Percentiles rank a stretch among this genome's conserved stretches.
phyloP scores from a whole-genome alignment of 768 basidiomycete species.

The Stropharia rugosoannulata region DNA sequence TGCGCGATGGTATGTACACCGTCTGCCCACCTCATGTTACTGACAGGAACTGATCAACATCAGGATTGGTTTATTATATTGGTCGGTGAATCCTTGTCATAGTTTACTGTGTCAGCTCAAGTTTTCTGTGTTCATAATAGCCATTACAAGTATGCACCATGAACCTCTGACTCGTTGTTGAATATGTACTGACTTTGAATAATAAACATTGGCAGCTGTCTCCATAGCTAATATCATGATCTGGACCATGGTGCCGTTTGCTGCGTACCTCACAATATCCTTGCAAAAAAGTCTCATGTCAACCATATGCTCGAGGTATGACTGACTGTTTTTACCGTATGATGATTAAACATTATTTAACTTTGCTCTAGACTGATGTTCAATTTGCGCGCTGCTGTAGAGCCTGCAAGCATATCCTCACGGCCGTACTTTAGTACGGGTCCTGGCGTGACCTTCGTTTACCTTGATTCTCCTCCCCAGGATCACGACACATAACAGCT shows the following conservation, averaged over 20 bases:
- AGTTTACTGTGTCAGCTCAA: neutral
- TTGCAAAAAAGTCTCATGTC: conserved; percentile 10
- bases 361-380: conserved; percentile 9
- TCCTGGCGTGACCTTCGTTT: neutral
- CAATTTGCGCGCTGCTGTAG: conserved; percentile 12
- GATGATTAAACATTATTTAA: neutral
- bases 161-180: neutral
- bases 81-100: conserved; percentile 2
- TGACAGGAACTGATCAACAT: too few relatives aligned
- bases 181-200: neutral
- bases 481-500: neutral
- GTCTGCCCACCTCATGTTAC: too few relatives aligned
- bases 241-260: conserved; percentile 3
- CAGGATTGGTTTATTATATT: conserved; percentile 13
- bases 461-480: neutral
- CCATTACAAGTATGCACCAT: conserved; percentile 6
- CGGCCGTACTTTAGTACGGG: neutral
- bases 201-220: neutral
- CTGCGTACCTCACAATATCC: conserved; percentile 4
- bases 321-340: neutral
- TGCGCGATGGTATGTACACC: conserved; percentile 10
- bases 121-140: neutral
- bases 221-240: conserved; percentile 8
- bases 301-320: conserved; percentile 13
- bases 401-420: neutral